phyloP scores from a whole-genome alignment of 371 early-diverging fungal genomes.

The Zopfochytrium polystomum region DNA sequence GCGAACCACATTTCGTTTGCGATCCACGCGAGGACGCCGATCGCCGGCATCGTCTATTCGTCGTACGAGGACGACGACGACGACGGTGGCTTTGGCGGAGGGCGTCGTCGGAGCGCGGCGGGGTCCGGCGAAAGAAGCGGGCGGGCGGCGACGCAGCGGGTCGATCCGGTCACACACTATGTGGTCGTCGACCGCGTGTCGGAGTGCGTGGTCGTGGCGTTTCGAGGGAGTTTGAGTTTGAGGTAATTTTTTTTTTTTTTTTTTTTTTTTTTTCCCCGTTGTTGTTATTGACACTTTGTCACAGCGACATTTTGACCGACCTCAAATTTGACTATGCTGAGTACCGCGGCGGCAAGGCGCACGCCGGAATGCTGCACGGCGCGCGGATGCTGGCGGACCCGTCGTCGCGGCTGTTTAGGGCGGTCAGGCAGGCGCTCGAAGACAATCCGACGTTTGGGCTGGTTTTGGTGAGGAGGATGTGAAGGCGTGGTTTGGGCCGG shows the following conservation, averaged over 20 bases:
- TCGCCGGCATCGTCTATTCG: conserved; percentile 64
- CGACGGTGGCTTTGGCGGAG: conserved; percentile 18
- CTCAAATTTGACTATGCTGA: conserved; percentile 72
- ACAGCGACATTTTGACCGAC: conserved; percentile 81
- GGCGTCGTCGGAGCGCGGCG: too few relatives aligned
- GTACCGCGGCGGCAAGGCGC: conserved; percentile 36
- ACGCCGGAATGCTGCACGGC: conserved; percentile 38
- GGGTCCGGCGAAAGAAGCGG: too few relatives aligned
- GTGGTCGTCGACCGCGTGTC: conserved; percentile 77
- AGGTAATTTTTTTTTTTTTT: too few relatives aligned
- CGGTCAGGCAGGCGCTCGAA: conserved; percentile 36
- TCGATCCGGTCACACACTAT: conserved; percentile 65
- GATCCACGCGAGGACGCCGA: conserved; percentile 61
- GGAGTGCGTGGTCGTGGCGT: conserved; percentile 73
- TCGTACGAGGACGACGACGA: conserved; percentile 42
- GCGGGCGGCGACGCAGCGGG: conserved; percentile 9
- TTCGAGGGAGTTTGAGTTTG: conserved; percentile 84
- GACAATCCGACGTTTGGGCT: conserved; percentile 40
- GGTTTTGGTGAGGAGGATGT: conserved; percentile 35
- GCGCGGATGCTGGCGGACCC: conserved; percentile 24
- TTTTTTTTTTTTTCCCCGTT: too few relatives aligned
- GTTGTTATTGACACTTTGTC: too few relatives aligned
- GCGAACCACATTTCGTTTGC: conserved; percentile 70
- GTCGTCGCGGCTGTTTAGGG: conserved; percentile 29
- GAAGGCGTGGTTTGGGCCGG: too few relatives aligned